These are phyloP conservation scores for Omphalotus olearius DNA, from an alignment of 1,284 basidiomycete species.

Conservation along the genomic window DNA sequence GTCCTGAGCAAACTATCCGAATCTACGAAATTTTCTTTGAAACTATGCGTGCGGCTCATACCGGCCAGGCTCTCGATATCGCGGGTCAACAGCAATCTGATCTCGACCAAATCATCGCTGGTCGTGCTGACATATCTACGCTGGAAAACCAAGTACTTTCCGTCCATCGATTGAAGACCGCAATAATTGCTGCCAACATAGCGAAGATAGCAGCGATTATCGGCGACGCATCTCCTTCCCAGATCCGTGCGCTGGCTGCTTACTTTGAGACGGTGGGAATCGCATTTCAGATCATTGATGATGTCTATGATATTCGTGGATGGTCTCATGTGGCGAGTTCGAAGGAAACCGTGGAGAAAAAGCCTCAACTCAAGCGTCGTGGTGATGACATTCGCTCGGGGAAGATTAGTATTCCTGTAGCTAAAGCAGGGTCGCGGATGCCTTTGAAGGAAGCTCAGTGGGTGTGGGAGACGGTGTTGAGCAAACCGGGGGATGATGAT, in stretches of 20 bases:
- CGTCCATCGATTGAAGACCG: slow-evolving; percentile 3
- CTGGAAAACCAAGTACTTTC: neutral
- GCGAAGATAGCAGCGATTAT: neutral
- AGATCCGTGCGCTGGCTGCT: neutral
- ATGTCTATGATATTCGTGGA: slow-evolving; percentile 3
- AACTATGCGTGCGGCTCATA: slow-evolving; percentile 4
- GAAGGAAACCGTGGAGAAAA: slow-evolving; percentile 10
- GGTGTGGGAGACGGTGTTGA: neutral
- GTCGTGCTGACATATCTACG: neutral
- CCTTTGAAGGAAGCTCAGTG: neutral
- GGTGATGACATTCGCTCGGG: neutral
- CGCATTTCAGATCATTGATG: slow-evolving; percentile 5
- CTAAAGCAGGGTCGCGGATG: neutral
- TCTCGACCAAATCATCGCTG: neutral
- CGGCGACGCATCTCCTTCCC: neutral
- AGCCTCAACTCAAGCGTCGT: neutral
- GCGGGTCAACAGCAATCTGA: neutral
- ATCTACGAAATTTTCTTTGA: slow-evolving; percentile 5
- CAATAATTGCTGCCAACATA: slow-evolving; percentile 5
- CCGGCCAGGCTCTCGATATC: slow-evolving; percentile 4
- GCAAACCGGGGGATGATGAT: slow-evolving; percentile 1
- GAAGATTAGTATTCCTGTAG: neutral
- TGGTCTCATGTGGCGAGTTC: slow-evolving; percentile 7
- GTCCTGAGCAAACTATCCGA: neutral
- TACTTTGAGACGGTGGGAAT: slow-evolving; percentile 4